Conservation (phyloP, 495 filamentous ascomycete genomes). For the Podospora appendiculata region DNA sequence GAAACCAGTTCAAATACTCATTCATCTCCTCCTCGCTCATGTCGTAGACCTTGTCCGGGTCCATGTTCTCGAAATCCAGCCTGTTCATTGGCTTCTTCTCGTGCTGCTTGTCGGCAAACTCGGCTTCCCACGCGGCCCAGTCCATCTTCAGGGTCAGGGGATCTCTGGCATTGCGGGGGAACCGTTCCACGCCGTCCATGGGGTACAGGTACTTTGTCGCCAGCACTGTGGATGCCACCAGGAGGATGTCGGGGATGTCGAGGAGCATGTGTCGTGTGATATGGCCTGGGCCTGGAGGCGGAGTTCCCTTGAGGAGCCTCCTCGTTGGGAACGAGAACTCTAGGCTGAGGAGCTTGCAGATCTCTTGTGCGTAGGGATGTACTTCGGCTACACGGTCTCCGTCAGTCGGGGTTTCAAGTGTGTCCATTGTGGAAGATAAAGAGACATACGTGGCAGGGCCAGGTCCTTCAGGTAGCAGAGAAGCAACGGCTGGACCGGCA, state of each 20-base stretch:
- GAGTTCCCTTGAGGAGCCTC: conserved; percentile 9
- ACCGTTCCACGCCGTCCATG: conserved; percentile 54
- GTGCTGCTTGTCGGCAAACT: conserved; percentile 30
- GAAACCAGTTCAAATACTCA: conserved; percentile 84
- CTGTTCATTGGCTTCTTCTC: conserved; percentile 11
- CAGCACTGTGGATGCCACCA: conserved; percentile 67
- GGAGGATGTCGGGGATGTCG: conserved; percentile 61
- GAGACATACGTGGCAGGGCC: conserved; percentile 62
- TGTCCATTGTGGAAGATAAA: neutral
- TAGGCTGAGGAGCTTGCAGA: conserved; percentile 49
- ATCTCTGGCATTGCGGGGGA: conserved; percentile 49
- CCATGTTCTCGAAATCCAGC: conserved; percentile 36
- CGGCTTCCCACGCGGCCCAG: conserved; percentile 63
- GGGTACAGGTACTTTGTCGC: conserved; percentile 73
- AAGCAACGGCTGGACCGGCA: conserved; percentile 61
- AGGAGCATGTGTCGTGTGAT: conserved; percentile 18
- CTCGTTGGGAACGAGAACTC: conserved; percentile 47
- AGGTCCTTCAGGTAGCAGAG: conserved; percentile 65
- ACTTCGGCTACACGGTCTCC: conserved; percentile 46
- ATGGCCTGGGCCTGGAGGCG: neutral
- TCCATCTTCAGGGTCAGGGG: conserved; percentile 55
- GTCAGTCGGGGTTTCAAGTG: conserved; percentile 8
- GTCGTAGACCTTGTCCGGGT: conserved; percentile 57
- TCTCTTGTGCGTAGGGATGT: conserved; percentile 51
- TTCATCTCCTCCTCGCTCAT: conserved; percentile 66